Evolutionary conservation across 75 land plant genomes (phyloP), one percentile per base, ranked within the genome.

Genomic region (Pinus taeda): DNA sequence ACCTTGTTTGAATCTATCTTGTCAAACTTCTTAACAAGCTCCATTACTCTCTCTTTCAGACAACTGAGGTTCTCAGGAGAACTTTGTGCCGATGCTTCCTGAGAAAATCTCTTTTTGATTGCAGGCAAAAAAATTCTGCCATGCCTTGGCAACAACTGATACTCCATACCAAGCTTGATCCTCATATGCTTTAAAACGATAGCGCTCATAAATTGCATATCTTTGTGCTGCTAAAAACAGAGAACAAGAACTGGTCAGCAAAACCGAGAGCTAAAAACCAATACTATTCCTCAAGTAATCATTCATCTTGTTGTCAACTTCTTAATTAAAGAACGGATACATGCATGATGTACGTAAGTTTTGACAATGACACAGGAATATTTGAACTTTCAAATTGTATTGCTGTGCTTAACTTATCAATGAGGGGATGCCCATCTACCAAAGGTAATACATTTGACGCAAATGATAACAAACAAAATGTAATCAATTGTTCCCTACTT

Each of bases 1-100:
- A 71, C 90, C 90, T 82, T 85, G 69, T 30, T 57, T 59, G 81
- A 76, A 66, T 88, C 87, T 17, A 83, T 73, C 49, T 73, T 82
- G 71, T 85, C 83, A 59, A 66, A 88, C 33, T 88, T 88, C 77
- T 88, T 88, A 60, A 88, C 90, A 63, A 88, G 60, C 13, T 57
- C 76, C 57, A 88, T 30, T 57, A 88, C 90, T 66, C 83, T 84
- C 55, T 61, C 64, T 72, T 66, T 80, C 36, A 80, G 59, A 61
- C 73, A 20, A 57, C 78, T 76, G 1, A 72, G 17, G 65, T 56
- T 64, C 2, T 57, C 57, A 64, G 39, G 56, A 4, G 21, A 22
- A 33, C 80, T 67, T 79, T 84, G 70, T 58, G 75, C 29, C 3
- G 64, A 61, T 61, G 24, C 64, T 61, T 61, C 3, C 55, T 49